Conservation (phyloP, 768 basidiomycete genomes). For the Russula olivacea region DNA sequence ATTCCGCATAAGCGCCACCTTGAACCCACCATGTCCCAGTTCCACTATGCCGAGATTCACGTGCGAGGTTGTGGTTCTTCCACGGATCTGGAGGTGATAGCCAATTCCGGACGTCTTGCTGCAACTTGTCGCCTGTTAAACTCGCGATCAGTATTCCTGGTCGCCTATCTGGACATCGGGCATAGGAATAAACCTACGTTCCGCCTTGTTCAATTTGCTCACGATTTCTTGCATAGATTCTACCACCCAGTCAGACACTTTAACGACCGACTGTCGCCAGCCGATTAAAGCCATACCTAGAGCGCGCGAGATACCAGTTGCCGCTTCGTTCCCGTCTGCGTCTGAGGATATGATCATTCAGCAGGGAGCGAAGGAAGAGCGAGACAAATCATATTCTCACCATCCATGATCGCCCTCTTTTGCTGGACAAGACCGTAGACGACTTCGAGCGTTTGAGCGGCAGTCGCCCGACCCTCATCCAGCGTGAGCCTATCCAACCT, state of each 20-base stretch:
- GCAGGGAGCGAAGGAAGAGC: too few species aligned
- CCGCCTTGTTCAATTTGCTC: neutral
- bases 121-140: neutral
- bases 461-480: too few species aligned
- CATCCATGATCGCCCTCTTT: too few species aligned
- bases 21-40: neutral
- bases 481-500: too few species aligned
- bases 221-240: neutral
- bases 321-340: neutral
- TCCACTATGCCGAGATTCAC: neutral
- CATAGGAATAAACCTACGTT: neutral
- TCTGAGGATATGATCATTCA: neutral
- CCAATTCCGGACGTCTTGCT: neutral
- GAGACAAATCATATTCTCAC: neutral
- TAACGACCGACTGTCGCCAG: neutral
- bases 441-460: too few species aligned
- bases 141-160: neutral
- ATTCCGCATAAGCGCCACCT: neutral
- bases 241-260: neutral
- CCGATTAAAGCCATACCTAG: neutral
- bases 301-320: neutral
- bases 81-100: conserved; percentile 8
- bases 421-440: too few species aligned
- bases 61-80: neutral
- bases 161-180: neutral